phyloP scores from a whole-genome alignment of 768 basidiomycete species.

The Leccinellum rugosiceps region DNA sequence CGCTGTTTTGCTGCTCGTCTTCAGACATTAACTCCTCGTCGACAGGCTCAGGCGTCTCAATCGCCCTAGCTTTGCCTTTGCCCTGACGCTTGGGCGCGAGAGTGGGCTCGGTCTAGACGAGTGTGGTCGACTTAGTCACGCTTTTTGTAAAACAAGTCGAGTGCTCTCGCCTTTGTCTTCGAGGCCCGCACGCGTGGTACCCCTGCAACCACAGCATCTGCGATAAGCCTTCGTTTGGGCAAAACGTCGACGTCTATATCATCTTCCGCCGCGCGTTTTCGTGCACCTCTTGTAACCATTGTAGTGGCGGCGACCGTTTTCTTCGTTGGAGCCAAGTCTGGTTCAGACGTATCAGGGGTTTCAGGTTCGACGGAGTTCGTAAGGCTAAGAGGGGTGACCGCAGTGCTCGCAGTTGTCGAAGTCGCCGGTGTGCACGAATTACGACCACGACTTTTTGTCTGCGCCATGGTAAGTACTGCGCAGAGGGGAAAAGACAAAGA shows the following conservation, averaged over 20 bases:
- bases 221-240: constrained; percentile 35
- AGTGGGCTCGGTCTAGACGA: constrained; percentile 7
- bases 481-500: constrained; percentile 9
- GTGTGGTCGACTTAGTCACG: constrained; percentile 14
- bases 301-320: not conserved
- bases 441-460: constrained; percentile 18
- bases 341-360: constrained; percentile 54
- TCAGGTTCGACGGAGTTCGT: constrained; percentile 43
- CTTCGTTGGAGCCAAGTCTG: constrained; percentile 14
- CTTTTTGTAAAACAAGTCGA: constrained; percentile 4
- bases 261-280: constrained; percentile 36
- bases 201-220: constrained; percentile 24
- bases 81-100: constrained; percentile 4
- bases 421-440: constrained; percentile 21
- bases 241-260: constrained; percentile 24
- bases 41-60: constrained; percentile 25
- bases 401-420: constrained; percentile 35
- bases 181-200: constrained; percentile 3
- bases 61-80: constrained; percentile 23
- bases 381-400: constrained; percentile 50
- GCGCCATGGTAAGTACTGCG: constrained; percentile 17
- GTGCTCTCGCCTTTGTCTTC: constrained; percentile 25
- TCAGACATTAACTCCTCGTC: constrained; percentile 33
- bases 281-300: constrained; percentile 10
- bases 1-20: constrained; percentile 40